phyloP scores from a whole-genome alignment of 75 land plant species.

The Pinus albicaulis region DNA sequence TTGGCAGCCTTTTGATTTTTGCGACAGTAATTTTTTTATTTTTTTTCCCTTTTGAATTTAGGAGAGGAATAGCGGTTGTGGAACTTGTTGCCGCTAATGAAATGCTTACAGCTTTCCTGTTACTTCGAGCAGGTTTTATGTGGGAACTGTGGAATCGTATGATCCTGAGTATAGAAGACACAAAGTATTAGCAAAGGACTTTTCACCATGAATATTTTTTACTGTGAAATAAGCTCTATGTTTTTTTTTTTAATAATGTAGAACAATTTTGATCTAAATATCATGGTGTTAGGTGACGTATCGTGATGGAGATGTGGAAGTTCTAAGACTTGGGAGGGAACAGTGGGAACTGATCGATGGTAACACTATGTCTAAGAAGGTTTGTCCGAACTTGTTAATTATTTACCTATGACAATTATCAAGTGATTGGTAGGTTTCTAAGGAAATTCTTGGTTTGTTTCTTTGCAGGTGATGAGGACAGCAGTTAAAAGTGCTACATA shows the following conservation, averaged over 20 bases:
- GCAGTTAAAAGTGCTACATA: too few species aligned
- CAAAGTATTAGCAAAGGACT: neutral
- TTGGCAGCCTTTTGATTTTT: too few species aligned
- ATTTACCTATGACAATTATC: neutral
- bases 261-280: neutral
- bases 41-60: too few species aligned
- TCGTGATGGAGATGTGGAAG: neutral
- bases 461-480: too few species aligned
- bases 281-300: neutral
- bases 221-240: neutral
- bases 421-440: neutral
- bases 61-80: neutral
- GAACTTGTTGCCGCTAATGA: neutral
- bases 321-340: neutral
- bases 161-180: neutral
- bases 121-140: neutral
- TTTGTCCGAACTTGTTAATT: neutral
- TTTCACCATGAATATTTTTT: neutral
- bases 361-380: neutral
- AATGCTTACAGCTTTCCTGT: neutral
- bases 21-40: too few species aligned
- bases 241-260: neutral
- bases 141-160: neutral
- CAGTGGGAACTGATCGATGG: conserved; percentile 7
- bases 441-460: neutral